Percentiles rank a stretch among this genome's conserved stretches.
Conservation (phyloP, 2,329 filamentous ascomycete genomes). For the Penicillium sp. region DNA sequence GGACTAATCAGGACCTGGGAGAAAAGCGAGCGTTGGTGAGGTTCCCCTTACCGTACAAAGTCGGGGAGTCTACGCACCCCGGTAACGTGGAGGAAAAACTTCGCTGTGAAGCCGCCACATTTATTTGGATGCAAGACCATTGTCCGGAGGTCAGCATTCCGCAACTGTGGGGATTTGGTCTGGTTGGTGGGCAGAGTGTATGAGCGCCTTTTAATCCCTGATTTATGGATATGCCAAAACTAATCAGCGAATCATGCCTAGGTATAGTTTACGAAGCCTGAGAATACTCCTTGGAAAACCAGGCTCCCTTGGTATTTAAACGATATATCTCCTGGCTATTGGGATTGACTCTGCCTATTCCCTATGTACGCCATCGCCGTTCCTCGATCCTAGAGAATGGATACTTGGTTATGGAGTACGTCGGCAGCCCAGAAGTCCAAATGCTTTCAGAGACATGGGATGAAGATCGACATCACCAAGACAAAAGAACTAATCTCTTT, state of each 20-base stretch:
- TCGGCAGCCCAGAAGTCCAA: conserved; percentile 23
- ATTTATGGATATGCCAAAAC: not conserved
- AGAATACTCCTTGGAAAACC: conserved; percentile 14
- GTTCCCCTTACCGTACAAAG: conserved; percentile 30
- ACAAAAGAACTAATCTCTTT: conserved; percentile 22
- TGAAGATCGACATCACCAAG: conserved; percentile 16
- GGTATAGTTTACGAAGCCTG: conserved; percentile 14
- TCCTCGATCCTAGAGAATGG: conserved; percentile 20
- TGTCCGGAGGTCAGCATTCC: conserved; percentile 37
- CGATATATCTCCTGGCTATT: conserved; percentile 22
- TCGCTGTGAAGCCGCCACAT: conserved; percentile 43
- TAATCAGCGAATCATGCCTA: not conserved
- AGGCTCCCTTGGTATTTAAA: conserved; percentile 22
- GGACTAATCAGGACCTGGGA: conserved; percentile 1
- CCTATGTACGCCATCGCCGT: conserved; percentile 22
- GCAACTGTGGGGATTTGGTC: conserved; percentile 35
- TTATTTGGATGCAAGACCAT: conserved; percentile 41
- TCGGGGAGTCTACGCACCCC: conserved; percentile 39
- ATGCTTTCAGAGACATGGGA: conserved; percentile 32
- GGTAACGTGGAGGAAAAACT: conserved; percentile 48
- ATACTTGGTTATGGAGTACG: conserved; percentile 33
- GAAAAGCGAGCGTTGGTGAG: conserved; percentile 27
- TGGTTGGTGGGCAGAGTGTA: conserved; percentile 31
- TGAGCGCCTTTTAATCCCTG: not conserved
- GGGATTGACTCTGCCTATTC: conserved; percentile 21